These are phyloP conservation scores for Solanum corneliomulleri DNA, from an alignment of 257 asterid species.

Conservation along the genomic window DNA sequence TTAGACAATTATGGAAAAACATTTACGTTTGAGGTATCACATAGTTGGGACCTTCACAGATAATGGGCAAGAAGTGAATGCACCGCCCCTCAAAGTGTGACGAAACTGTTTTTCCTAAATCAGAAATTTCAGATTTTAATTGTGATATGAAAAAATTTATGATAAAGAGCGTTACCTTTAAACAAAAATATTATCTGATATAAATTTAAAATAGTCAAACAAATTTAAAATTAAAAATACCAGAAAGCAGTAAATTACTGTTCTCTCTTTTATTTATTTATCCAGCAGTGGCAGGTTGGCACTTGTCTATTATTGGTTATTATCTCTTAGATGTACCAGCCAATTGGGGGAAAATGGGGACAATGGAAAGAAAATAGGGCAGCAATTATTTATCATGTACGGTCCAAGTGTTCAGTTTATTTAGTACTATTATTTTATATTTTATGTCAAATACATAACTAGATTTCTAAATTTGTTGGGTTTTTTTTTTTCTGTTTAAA, in stretches of 20 bases:
- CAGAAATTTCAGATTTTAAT: no score
- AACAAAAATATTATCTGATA: no score
- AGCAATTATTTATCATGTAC: background rate
- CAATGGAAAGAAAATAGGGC: background rate
- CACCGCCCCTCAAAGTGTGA: background rate
- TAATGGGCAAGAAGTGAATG: background rate
- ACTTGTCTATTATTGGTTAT: constrained; percentile 10
- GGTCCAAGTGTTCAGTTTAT: background rate
- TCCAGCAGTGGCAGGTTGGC: constrained; percentile 1
- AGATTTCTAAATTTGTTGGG: no score
- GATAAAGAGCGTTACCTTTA: no score
- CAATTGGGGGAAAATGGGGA: background rate
- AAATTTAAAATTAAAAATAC: no score
- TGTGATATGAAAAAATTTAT: no score
- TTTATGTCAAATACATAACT: no score
- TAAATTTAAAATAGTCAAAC: no score
- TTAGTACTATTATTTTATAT: background rate
- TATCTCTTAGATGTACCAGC: background rate
- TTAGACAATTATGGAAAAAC: background rate
- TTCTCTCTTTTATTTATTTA: background rate
- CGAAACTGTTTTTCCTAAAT: background rate
- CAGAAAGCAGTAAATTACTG: background rate
- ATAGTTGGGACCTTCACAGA: background rate
- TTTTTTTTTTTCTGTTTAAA: no score
- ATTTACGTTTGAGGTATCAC: background rate